Evolutionary conservation across 371 early-diverging fungal genomes (phyloP).

Genomic region (Massospora cicadina): DNA sequence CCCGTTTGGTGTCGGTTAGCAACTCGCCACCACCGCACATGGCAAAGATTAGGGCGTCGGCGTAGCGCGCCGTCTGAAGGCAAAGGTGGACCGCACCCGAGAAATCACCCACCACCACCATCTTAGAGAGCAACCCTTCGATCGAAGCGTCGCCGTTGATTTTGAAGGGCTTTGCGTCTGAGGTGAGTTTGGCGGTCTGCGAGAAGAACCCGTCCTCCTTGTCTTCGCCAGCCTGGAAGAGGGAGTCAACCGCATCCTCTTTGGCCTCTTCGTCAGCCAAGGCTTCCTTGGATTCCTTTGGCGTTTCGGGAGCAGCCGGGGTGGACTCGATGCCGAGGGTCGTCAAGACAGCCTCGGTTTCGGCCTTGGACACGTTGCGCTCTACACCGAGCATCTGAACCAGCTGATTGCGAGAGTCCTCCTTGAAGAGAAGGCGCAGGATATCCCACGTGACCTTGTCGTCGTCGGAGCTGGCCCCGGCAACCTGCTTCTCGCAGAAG

Average conservation of each 20-base stretch:
- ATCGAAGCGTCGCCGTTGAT: constrained; percentile 14
- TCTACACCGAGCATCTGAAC: constrained; percentile 40
- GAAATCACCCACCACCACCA: constrained; percentile 77
- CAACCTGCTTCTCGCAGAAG: constrained; percentile 26
- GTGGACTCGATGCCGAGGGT: neutral
- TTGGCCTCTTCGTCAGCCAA: neutral
- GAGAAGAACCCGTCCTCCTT: constrained; percentile 14
- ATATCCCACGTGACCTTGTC: constrained; percentile 67
- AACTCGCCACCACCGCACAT: constrained; percentile 74
- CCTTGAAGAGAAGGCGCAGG: constrained; percentile 58
- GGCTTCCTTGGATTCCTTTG: constrained; percentile 14
- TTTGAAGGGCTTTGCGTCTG: constrained; percentile 10
- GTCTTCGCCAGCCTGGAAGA: constrained; percentile 5
- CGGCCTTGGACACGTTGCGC: constrained; percentile 11
- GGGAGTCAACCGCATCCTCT: constrained; percentile 16
- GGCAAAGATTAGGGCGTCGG: constrained; percentile 86
- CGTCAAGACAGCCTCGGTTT: constrained; percentile 8
- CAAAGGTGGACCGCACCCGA: constrained; percentile 76
- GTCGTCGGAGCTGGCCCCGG: constrained; percentile 22
- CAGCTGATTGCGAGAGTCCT: constrained; percentile 59
- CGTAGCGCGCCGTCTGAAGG: constrained; percentile 52
- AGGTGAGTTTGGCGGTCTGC: constrained; percentile 1
- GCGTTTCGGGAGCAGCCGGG: neutral
- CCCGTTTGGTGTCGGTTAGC: constrained; percentile 53
- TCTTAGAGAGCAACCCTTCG: constrained; percentile 62